Percentiles rank a stretch among this genome's conserved stretches.
These are phyloP conservation scores for Daldinia decipiens DNA, from an alignment of 495 filamentous ascomycete species.

Conservation along the genomic window DNA sequence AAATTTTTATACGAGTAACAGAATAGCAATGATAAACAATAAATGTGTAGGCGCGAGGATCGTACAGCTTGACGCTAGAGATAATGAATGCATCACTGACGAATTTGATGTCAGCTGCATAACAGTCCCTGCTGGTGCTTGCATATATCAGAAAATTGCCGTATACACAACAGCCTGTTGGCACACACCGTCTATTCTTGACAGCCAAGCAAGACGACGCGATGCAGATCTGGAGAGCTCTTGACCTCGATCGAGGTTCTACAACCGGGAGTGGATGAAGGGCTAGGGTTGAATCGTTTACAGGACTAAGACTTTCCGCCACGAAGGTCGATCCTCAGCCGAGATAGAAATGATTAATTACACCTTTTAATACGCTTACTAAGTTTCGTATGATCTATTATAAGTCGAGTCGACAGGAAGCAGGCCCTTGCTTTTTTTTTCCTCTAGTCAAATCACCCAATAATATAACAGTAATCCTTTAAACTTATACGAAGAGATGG, in stretches of 20 bases:
- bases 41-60: neutral
- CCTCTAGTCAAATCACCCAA: neutral
- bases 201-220: slow-evolving; percentile 14
- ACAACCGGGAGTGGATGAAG: slow-evolving; percentile 7
- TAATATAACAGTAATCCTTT: neutral
- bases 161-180: slow-evolving; percentile 23
- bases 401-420: neutral
- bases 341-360: neutral
- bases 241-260: slow-evolving; percentile 35
- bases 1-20: neutral
- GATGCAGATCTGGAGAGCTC: slow-evolving; percentile 13
- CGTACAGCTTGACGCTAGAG: slow-evolving; percentile 1
- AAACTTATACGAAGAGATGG: neutral
- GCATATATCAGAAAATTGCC: slow-evolving; percentile 14
- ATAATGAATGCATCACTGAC: slow-evolving; percentile 3
- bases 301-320: neutral
- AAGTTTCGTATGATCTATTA: neutral
- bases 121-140: neutral
- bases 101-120: slow-evolving; percentile 4
- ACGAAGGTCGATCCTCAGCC: neutral
- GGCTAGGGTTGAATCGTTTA: neutral
- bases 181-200: slow-evolving; percentile 6
- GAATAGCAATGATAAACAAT: neutral
- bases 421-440: neutral
- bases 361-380: neutral